Evolutionary conservation across 2,329 filamentous ascomycete genomes (phyloP).

Genomic region (Coniochaeta sp.): DNA sequence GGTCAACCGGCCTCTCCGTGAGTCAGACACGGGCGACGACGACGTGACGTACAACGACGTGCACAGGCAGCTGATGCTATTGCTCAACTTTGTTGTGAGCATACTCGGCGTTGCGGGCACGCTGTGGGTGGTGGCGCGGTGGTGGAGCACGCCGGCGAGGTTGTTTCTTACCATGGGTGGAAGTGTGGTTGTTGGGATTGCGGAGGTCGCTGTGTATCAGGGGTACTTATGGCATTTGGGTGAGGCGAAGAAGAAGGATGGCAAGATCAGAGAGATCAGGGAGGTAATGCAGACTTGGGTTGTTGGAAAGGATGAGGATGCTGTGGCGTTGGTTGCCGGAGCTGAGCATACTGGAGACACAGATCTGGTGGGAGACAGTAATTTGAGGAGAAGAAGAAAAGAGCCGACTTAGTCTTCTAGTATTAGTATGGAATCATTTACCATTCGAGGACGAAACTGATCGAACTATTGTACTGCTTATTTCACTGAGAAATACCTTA

Average conservation of each 20-base stretch:
- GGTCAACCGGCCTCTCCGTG: constrained; percentile 38
- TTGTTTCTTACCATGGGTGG: constrained; percentile 66
- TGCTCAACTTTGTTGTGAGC: constrained; percentile 84
- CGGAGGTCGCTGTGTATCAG: constrained; percentile 70
- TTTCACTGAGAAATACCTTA: too few relatives aligned
- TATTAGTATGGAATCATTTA: background rate
- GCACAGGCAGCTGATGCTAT: constrained; percentile 73
- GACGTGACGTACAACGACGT: constrained; percentile 66
- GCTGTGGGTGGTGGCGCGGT: constrained; percentile 69
- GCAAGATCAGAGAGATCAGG: constrained; percentile 54
- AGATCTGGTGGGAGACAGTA: background rate
- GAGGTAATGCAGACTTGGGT: constrained; percentile 68
- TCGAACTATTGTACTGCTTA: too few relatives aligned
- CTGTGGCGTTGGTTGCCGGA: background rate
- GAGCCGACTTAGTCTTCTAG: background rate
- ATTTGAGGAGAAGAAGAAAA: constrained; percentile 12
- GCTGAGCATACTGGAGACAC: background rate
- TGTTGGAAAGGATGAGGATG: constrained; percentile 30
- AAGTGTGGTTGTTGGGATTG: constrained; percentile 61
- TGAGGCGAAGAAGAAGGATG: constrained; percentile 58
- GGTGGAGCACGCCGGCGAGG: constrained; percentile 66
- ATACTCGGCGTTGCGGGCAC: constrained; percentile 72
- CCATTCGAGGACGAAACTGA: too few relatives aligned
- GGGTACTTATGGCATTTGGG: constrained; percentile 66
- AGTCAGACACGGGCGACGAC: constrained; percentile 39